Evolutionary conservation across 2,329 filamentous ascomycete species (phyloP).

Genomic region (Fusarium sp.): DNA sequence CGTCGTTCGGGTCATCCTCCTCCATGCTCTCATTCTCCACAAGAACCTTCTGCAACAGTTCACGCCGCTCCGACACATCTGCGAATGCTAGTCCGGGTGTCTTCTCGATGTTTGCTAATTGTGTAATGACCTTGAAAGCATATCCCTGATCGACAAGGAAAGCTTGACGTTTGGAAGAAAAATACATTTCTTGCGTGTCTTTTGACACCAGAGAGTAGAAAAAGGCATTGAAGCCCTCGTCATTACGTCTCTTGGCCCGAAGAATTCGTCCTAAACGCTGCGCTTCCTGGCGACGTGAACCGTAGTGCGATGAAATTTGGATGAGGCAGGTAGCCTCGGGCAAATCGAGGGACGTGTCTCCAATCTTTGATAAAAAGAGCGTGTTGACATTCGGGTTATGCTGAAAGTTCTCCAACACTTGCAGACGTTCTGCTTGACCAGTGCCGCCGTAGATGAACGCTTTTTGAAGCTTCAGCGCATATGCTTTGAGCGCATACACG

Average conservation of each 20-base stretch:
- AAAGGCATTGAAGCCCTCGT: slow-evolving; percentile 98
- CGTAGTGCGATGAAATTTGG: slow-evolving; percentile 97
- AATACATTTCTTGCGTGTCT: slow-evolving; percentile 98
- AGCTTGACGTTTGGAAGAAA: slow-evolving; percentile 94
- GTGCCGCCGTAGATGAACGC: slow-evolving; percentile 94
- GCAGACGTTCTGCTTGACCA: slow-evolving; percentile 82
- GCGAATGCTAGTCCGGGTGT: slow-evolving; percentile 83
- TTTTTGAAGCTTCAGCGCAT: slow-evolving; percentile 85
- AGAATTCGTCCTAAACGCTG: slow-evolving; percentile 93
- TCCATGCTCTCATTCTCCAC: slow-evolving; percentile 84
- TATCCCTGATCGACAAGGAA: slow-evolving; percentile 99
- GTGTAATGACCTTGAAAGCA: slow-evolving; percentile 98
- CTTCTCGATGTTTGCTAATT: slow-evolving; percentile 88
- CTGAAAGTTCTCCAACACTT: slow-evolving; percentile 93
- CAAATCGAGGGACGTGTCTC: slow-evolving; percentile 96
- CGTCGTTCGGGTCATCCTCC: slow-evolving; percentile 70
- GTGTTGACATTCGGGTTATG: slow-evolving; percentile 91
- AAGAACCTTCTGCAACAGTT: slow-evolving; percentile 88
- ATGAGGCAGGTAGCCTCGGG: slow-evolving; percentile 97
- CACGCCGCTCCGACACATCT: slow-evolving; percentile 81
- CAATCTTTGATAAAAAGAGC: slow-evolving; percentile 96
- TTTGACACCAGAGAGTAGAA: slow-evolving; percentile 98
- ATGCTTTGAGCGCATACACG: slow-evolving; percentile 88
- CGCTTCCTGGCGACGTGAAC: slow-evolving; percentile 94
- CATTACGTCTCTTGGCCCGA: slow-evolving; percentile 92